These are phyloP conservation scores for Plasmodium coatneyi DNA, from an alignment of 169 alveolate genomes.

Conservation along the genomic window DNA sequence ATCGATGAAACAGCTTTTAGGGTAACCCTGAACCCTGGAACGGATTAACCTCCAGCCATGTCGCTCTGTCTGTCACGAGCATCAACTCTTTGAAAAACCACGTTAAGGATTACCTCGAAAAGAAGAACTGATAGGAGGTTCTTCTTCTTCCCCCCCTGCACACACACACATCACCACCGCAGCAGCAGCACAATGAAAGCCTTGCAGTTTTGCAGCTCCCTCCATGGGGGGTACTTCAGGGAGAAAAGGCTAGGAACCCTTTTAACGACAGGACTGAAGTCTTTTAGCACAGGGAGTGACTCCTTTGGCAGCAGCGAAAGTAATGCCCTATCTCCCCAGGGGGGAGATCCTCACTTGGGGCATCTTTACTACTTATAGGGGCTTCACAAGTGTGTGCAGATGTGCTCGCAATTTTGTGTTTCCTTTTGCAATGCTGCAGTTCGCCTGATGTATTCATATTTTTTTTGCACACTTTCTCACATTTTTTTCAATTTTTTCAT, in stretches of 20 bases:
- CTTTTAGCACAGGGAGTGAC: background rate
- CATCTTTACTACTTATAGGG: background rate
- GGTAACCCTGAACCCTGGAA: background rate
- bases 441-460: background rate
- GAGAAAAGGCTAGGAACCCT: background rate
- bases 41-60: background rate
- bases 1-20: background rate
- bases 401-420: background rate
- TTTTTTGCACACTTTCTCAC: background rate
- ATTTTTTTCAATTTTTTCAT: background rate
- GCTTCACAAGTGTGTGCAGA: background rate
- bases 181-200: background rate
- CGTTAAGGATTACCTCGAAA: background rate
- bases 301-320: slow-evolving; percentile 17
- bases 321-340: background rate
- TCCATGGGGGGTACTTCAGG: background rate
- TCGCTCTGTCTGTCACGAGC: background rate
- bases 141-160: background rate
- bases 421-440: background rate
- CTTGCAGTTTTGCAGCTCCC: background rate
- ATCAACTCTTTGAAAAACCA: background rate
- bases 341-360: background rate
- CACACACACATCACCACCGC: background rate
- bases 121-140: background rate
- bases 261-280: background rate